Base-by-base conservation (phyloP, 768 basidiomycete species). In the Epithele typhae region DNA sequence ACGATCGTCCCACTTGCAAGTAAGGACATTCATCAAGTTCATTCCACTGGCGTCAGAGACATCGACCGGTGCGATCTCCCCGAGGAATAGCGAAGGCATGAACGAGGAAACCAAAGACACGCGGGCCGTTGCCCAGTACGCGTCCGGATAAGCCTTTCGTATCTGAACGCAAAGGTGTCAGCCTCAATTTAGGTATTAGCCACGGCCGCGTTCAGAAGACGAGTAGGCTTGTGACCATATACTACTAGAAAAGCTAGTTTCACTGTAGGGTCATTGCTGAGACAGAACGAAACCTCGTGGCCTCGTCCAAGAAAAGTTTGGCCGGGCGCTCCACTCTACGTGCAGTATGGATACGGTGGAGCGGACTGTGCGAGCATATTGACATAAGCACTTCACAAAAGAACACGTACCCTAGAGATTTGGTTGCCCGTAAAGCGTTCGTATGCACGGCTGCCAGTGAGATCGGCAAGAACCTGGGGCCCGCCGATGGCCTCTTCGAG, bases 31-130 rank as follows among this genome's bases (percentile, higher is more conserved):
- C 84, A 88, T 92, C 23, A 92, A 67, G 60, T 92, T 92, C 88
- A 90, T 92, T 0, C 92, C 92, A 59, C 87, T 90, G 2, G 88
- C 89, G 64, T 93, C 92, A 21, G 83, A 82, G n/a, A 84, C 79
- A 56, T 94, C 92, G 43, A 91, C 83, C 0, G 88, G 86, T 9
- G 84, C 85, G 53, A 92, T 76, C 40, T 67, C 65, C 3, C 88
- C 87, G 39, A 91, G 71, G 61, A 93, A 84, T n/a, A 95, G 63
- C 0, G 90, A 91, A 4, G 88, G 76, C 48, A 92, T 70, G 68
- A 89, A 92, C 15, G 86, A 89, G 11, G 87, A 89, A 7, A 92
- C 83, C 25, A 94, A 73, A 7, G 86, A 87, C 34, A 95, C 82
- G 30, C 79, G 74, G 18, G 73, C 67, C 15, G 89, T 89, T 1